A percentile compares a stretch with the other conserved stretches of the same genome.
phyloP scores from a whole-genome alignment of 2,329 filamentous ascomycete genomes.

The Hortaea werneckii region DNA sequence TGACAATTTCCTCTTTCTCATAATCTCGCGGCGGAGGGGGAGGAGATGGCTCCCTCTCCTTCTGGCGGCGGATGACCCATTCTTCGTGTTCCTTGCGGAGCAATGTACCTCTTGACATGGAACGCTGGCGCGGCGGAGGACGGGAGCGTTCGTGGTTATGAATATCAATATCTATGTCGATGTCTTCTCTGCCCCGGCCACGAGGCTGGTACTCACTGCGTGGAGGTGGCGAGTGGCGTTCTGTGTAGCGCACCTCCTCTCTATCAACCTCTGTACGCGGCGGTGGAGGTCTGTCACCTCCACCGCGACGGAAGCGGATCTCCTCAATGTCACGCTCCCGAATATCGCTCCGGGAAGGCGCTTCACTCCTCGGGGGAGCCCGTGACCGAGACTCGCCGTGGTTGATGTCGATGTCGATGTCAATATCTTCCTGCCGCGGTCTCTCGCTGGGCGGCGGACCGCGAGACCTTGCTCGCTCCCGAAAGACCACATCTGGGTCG shows the following conservation, averaged over 20 bases:
- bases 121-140: slow-evolving; percentile 18
- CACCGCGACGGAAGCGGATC: slow-evolving; percentile 37
- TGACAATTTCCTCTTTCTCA: slow-evolving; percentile 36
- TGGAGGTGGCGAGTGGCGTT: slow-evolving; percentile 14
- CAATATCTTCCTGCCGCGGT: slow-evolving; percentile 18
- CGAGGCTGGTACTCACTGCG: slow-evolving; percentile 10
- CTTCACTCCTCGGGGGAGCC: slow-evolving; percentile 26
- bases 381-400: slow-evolving; percentile 14
- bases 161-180: slow-evolving; percentile 11
- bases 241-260: slow-evolving; percentile 30
- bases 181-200: slow-evolving; percentile 11
- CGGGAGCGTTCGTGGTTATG: slow-evolving; percentile 29
- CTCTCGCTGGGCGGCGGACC: slow-evolving; percentile 21
- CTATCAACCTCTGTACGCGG: slow-evolving; percentile 17
- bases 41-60: slow-evolving; percentile 17
- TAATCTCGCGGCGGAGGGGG: slow-evolving; percentile 26
- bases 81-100: slow-evolving; percentile 26
- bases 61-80: slow-evolving; percentile 27
- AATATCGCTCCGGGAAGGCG: slow-evolving; percentile 22
- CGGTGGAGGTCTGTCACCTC: slow-evolving; percentile 17
- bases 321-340: slow-evolving; percentile 31
- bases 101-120: slow-evolving; percentile 25
- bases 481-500: slow-evolving; percentile 31
- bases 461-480: slow-evolving; percentile 26
- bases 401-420: slow-evolving; percentile 27